A percentile compares a stretch with the other conserved stretches of the same genome.
These are phyloP conservation scores for Mucor mucedo DNA, from an alignment of 371 early-diverging fungal species.

Conservation along the genomic window DNA sequence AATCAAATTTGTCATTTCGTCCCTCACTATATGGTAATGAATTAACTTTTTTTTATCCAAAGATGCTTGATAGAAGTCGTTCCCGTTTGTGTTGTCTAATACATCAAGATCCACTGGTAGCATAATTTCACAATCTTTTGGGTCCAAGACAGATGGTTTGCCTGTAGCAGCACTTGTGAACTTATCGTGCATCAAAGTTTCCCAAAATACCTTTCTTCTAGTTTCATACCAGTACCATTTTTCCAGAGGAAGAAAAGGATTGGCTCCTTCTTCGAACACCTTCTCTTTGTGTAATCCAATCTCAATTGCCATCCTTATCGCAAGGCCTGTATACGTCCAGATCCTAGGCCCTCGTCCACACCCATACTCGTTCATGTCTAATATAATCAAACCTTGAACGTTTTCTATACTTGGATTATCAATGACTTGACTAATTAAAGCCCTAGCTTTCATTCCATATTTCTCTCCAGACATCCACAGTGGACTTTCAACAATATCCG, in stretches of 20 bases:
- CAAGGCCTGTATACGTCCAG: slow-evolving; percentile 70
- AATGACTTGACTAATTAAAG: slow-evolving; percentile 19
- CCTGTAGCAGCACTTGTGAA: slow-evolving; percentile 55
- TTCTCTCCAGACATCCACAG: slow-evolving; percentile 30
- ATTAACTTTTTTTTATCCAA: slow-evolving; percentile 1
- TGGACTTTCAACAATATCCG: slow-evolving; percentile 15
- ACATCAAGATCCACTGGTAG: slow-evolving; percentile 55
- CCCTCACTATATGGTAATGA: slow-evolving; percentile 1
- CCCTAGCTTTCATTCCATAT: slow-evolving; percentile 27
- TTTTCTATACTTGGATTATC: slow-evolving; percentile 48
- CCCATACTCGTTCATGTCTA: slow-evolving; percentile 54
- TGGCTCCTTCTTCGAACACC: slow-evolving; percentile 22
- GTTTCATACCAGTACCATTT: slow-evolving; percentile 58
- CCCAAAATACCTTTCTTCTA: slow-evolving; percentile 59
- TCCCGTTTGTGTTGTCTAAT: neutral
- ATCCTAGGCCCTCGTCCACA: slow-evolving; percentile 50
- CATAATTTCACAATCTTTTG: slow-evolving; percentile 58
- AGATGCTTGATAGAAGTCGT: slow-evolving; percentile 17
- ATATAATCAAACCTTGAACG: slow-evolving; percentile 47
- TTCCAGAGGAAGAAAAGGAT: slow-evolving; percentile 21
- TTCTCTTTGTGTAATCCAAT: slow-evolving; percentile 58
- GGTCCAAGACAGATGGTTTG: slow-evolving; percentile 58
- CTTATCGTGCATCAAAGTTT: slow-evolving; percentile 50
- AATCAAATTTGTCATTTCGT: slow-evolving; percentile 4
- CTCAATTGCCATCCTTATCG: slow-evolving; percentile 62